Evolutionary conservation across 176 grass and related monocot genomes (phyloP), one percentile per base, ranked within the genome.

Genomic region (Musa itinerans): DNA sequence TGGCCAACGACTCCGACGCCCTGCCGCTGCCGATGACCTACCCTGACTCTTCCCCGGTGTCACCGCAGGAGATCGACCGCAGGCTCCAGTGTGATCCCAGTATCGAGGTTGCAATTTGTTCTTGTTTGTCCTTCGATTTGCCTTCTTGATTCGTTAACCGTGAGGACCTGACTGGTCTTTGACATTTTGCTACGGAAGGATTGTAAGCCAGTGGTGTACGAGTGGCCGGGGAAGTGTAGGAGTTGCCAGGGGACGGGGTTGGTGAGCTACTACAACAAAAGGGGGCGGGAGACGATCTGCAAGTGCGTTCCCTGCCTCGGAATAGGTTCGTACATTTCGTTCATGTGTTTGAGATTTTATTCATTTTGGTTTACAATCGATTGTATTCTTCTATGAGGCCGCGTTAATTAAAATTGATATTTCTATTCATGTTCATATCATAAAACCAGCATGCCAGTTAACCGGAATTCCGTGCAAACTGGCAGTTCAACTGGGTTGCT

Each of bases 211-310:
- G 81, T 94, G 13, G 78, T 86, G 5, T 94, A 99, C 53, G 95
- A 99, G 80, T 99, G 95, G 95, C 89, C 88, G 15, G 91, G 91
- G 25, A 95, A 95, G 73, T 99, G 95, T 78, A 84, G 86, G 78
- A 99, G 95, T 79, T 99, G 96, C 73, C 86, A 99, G 82, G 96
- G 96, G 70, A 86, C 89, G 52, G 91, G 96, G 3, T 83, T 99
- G 15, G 96, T 99, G 34, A 99, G 88, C 81, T 99, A 99, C 78
- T 88, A 84, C 76, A 88, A 81, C 61, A 92, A 92, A 78, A 99
- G 86, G 81, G 89, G 96, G 13, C 93, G 83, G 78, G 96, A 92
- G 61, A 95, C 86, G 16, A 89, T 99, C 78, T 99, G 90, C 91
- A 99, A 91, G 15, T 95, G 96, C 48, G 87, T 99, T 51, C 96